These are phyloP conservation scores for Colletotrichum lentis DNA, from an alignment of 2,329 filamentous ascomycete species.

Conservation along the genomic window DNA sequence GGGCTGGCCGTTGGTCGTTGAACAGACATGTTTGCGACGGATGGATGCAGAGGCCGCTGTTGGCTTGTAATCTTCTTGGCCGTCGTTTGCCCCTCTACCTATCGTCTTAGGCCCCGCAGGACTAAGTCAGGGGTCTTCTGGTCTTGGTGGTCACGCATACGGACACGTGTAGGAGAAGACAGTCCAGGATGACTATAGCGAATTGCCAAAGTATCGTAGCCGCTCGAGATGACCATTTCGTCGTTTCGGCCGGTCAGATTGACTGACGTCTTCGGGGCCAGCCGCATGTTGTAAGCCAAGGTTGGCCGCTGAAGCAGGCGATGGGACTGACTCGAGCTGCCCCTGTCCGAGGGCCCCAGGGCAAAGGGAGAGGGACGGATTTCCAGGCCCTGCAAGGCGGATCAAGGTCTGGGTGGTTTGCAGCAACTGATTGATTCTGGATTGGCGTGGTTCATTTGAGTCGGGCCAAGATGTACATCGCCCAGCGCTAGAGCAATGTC, in stretches of 20 bases:
- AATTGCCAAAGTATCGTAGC: not conserved
- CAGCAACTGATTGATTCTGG: conserved; percentile 6
- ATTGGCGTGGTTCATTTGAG: not conserved
- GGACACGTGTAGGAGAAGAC: not conserved
- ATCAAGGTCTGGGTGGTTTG: conserved; percentile 1
- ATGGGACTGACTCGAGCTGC: conserved; percentile 30
- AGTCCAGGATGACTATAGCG: too few relatives aligned
- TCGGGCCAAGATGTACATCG: conserved; percentile 6
- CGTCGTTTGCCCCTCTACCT: conserved; percentile 3
- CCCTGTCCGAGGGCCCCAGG: conserved; percentile 21
- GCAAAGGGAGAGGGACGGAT: conserved; percentile 6
- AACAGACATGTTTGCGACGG: conserved; percentile 21
- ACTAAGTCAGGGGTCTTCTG: conserved; percentile 5
- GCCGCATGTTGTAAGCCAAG: conserved; percentile 26
- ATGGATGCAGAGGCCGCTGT: conserved; percentile 17
- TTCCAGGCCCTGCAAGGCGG: conserved; percentile 21
- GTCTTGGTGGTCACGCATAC: not conserved
- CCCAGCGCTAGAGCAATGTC: not conserved
- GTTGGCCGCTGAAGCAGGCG: conserved; percentile 14
- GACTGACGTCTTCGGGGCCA: conserved; percentile 14
- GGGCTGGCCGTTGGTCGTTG: not conserved
- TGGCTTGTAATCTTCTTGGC: conserved; percentile 25
- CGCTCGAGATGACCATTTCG: conserved; percentile 1
- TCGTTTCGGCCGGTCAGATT: conserved; percentile 12
- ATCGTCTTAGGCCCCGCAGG: conserved; percentile 15